A percentile compares a stretch with the other conserved stretches of the same genome.
Conservation (phyloP, 164 flowering plant genomes). For the Stephania japonica region DNA sequence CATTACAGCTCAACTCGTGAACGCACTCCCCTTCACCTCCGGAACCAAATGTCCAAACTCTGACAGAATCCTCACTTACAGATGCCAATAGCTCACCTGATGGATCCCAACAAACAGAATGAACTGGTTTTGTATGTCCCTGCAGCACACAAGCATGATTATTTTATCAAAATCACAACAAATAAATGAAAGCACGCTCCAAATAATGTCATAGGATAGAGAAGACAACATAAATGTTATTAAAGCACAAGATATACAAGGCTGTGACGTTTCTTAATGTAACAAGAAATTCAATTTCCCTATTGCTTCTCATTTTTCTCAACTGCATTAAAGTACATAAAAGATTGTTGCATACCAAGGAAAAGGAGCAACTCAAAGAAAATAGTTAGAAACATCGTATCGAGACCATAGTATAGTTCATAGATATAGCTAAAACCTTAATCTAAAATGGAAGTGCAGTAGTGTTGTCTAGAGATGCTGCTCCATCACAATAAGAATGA, state of each 20-base stretch:
- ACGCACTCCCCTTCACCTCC: conserved; percentile 50
- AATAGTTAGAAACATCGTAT: background rate
- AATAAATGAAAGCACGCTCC: background rate
- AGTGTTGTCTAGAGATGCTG: background rate
- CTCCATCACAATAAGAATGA: background rate
- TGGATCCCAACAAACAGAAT: conserved; percentile 68
- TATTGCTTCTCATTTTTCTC: background rate
- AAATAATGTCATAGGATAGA: background rate
- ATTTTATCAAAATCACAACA: background rate
- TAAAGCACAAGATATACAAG: background rate
- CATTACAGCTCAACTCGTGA: conserved; percentile 55
- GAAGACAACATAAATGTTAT: background rate
- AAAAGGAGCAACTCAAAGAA: background rate
- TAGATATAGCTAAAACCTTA: background rate
- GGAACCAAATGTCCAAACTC: conserved; percentile 62
- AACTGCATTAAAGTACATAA: background rate
- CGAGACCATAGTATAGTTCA: background rate
- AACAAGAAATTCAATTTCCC: background rate
- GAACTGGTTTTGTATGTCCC: conserved; percentile 57
- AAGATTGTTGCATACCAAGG: background rate
- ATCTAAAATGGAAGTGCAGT: background rate
- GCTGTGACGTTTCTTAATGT: background rate
- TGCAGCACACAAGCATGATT: conserved; percentile 14
- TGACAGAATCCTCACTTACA: conserved; percentile 64
- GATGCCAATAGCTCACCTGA: conserved; percentile 70